Evolutionary conservation across 1,139 yeast genomes (phyloP).

Genomic region (Debaryomycetaceae sp.): DNA sequence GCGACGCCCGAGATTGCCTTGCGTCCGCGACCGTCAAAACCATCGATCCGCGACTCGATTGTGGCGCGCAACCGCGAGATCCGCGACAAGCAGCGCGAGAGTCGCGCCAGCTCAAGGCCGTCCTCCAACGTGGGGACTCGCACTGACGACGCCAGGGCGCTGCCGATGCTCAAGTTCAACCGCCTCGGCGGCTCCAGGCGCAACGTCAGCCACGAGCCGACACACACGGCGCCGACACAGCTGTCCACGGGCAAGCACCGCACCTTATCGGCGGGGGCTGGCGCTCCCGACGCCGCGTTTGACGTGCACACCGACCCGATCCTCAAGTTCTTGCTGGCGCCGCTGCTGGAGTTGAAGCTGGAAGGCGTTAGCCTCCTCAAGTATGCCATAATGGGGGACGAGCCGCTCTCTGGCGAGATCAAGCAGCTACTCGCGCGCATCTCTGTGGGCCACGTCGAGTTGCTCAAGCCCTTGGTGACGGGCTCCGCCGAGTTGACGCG

Average conservation of each 20-base stretch:
- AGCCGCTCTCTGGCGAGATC: slow-evolving; percentile 26
- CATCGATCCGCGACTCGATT: slow-evolving; percentile 32
- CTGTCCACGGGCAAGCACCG: slow-evolving; percentile 3
- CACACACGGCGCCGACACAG: slow-evolving; percentile 1
- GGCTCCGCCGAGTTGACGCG: slow-evolving; percentile 23
- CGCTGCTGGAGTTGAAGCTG: slow-evolving; percentile 20
- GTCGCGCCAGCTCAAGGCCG: slow-evolving; percentile 18
- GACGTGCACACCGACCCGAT: slow-evolving; percentile 33
- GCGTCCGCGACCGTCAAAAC: slow-evolving; percentile 16
- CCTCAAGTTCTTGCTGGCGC: slow-evolving; percentile 30
- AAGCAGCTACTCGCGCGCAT: slow-evolving; percentile 19
- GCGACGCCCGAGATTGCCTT: slow-evolving; percentile 1
- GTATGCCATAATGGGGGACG: slow-evolving; percentile 37
- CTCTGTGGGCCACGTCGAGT: slow-evolving; percentile 25
- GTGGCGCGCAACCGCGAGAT: slow-evolving; percentile 32
- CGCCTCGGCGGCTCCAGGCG: slow-evolving; percentile 9
- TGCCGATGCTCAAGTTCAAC: slow-evolving; percentile 4
- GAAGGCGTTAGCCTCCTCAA: slow-evolving; percentile 38
- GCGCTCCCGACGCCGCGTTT: slow-evolving; percentile 9
- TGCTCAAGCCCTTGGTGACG: slow-evolving; percentile 27
- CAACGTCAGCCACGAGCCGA: slow-evolving; percentile 6
- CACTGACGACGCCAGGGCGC: slow-evolving; percentile 1
- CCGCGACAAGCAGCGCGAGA: slow-evolving; percentile 19
- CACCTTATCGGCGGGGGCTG: slow-evolving; percentile 6
- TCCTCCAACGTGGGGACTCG: slow-evolving; percentile 17